phyloP scores from a whole-genome alignment of 2,329 filamentous ascomycete species.

The Arthrobotrys megalospora region DNA sequence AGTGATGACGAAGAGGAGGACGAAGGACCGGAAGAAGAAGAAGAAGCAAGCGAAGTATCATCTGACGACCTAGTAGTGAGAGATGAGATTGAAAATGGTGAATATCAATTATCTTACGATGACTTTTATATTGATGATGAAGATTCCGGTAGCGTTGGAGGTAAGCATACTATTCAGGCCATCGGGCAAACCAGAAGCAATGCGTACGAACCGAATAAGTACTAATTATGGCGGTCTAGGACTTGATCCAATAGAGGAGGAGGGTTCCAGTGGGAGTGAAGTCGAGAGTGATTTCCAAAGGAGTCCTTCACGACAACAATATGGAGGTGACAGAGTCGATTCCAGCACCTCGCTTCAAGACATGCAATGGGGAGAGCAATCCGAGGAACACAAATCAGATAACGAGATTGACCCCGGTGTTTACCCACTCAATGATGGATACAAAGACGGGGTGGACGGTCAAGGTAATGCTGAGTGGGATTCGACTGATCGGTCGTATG shows the following conservation, averaged over 20 bases:
- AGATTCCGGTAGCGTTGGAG: background rate
- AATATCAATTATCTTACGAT: background rate
- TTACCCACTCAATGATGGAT: no score
- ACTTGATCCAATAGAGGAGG: background rate
- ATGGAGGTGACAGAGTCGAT: background rate
- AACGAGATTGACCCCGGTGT: background rate
- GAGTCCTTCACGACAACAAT: background rate
- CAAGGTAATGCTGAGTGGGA: background rate
- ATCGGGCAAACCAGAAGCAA: background rate
- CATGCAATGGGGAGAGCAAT: background rate
- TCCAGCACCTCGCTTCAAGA: background rate
- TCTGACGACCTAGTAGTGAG: background rate
- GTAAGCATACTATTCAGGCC: background rate
- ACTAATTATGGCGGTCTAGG: background rate
- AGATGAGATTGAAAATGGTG: background rate
- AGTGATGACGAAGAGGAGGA: background rate
- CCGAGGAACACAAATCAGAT: background rate
- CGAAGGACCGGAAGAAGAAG: background rate
- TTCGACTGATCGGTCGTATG: background rate
- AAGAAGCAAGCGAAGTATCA: background rate
- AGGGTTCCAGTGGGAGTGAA: background rate
- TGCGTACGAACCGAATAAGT: background rate
- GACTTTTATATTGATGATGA: background rate
- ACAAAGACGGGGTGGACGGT: background rate
- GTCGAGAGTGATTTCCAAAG: background rate